A percentile compares a stretch with the other conserved stretches of the same genome.
phyloP scores from a whole-genome alignment of 768 basidiomycete genomes.

The Rubroboletus satanas region DNA sequence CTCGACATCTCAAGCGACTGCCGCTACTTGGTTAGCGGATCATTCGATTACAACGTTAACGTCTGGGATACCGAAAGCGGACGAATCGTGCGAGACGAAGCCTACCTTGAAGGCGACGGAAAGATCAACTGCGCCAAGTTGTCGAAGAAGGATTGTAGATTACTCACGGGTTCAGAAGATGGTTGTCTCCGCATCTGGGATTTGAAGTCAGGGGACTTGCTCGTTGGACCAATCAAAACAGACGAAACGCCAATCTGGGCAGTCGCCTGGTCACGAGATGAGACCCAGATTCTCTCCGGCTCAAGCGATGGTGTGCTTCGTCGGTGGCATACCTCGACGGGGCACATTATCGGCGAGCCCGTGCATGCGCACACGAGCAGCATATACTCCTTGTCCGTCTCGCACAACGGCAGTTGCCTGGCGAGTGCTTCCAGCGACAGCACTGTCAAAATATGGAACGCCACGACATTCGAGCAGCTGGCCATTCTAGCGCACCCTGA shows the following conservation, averaged over 20 bases:
- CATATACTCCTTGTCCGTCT: constrained; percentile 27
- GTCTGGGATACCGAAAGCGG: constrained; percentile 29
- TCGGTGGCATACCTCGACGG: constrained; percentile 25
- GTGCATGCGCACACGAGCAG: constrained; percentile 22
- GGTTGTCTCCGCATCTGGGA: constrained; percentile 30
- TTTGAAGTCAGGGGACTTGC: constrained; percentile 23
- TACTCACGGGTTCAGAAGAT: constrained; percentile 30
- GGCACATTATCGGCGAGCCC: constrained; percentile 20
- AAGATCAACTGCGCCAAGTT: constrained; percentile 30
- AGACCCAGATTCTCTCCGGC: constrained; percentile 26
- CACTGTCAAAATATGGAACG: constrained; percentile 31
- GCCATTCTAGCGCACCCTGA: constrained; percentile 21
- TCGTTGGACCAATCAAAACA: constrained; percentile 24
- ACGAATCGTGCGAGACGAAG: constrained; percentile 21
- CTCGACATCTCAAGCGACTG: constrained; percentile 28
- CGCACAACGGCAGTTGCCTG: constrained; percentile 25
- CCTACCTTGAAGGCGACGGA: constrained; percentile 20
- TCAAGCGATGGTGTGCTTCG: constrained; percentile 21
- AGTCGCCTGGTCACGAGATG: constrained; percentile 30
- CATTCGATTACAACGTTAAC: constrained; percentile 32
- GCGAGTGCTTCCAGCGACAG: constrained; percentile 29
- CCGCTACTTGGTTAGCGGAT: constrained; percentile 28
- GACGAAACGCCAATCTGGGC: constrained; percentile 27
- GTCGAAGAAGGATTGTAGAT: constrained; percentile 19
- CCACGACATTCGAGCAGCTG: constrained; percentile 24